Evolutionary conservation across 2,329 filamentous ascomycete species (phyloP), one percentile per base, ranked within the genome.

Genomic region (Cadophora sp.): DNA sequence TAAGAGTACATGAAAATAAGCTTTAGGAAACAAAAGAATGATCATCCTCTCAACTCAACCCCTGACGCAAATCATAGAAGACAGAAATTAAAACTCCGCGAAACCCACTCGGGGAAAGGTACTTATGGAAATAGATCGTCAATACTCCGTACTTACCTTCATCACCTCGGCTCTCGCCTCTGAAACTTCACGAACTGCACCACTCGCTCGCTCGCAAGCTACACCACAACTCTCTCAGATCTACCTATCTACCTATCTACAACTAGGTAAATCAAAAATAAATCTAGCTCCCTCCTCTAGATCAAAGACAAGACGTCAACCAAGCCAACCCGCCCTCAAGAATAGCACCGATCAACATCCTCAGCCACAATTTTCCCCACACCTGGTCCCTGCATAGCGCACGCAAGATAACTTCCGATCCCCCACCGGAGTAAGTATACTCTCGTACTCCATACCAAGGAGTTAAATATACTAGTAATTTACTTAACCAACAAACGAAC

Each of bases 41-140:
- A 24, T 41, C 22, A 58, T 43, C 13, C 20, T 41, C n/a, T 39
- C 22, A 24, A 58, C n/a, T 39, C 22, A 24, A 58, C 36, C 53
- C 55, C 55, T 58, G 55, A 18, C 36, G 55, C 36, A 39, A 39
- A 58, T 58, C 55, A 43, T 18, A 58, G 43, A n/a, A n/a, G n/a
- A 43, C 18, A 43, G 13, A 18, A 43, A 43, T 36, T n/a, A 22
- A 36, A 33, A 22, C 33, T 22, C 33, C 53, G 20, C 53, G 5
- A 39, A 39, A 22, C 18, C 16, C 53, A 36, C 24, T 33, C 6
- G 27, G 14, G 3, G 16, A 39, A 39, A 39, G 36, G n/a, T n/a
- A n/a, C n/a, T n/a, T 13, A 39, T 39, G 11, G 36, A 30, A 30
- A 30, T n/a, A n/a, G n/a, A n/a, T n/a, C n/a, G n/a, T n/a, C n/a